phyloP scores from a whole-genome alignment of 768 basidiomycete species.

The Pleurotus pulmonarius region DNA sequence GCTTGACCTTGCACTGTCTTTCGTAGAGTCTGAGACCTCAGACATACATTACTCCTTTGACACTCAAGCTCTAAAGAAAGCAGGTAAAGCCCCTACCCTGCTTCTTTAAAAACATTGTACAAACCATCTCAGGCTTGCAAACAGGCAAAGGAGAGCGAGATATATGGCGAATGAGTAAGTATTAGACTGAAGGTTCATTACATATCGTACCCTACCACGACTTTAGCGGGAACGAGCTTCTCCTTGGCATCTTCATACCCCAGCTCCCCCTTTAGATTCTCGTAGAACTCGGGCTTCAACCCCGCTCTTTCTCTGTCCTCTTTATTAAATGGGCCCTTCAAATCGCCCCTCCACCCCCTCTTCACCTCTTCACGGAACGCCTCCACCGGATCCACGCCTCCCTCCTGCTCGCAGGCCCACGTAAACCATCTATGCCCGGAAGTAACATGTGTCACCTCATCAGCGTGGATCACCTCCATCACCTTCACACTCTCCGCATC shows the following conservation, averaged over 20 bases:
- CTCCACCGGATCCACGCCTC: conserved; percentile 48
- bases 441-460: conserved; percentile 82
- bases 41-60: too few relatives aligned
- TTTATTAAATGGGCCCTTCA: conserved; percentile 82
- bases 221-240: too few relatives aligned
- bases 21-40: too few relatives aligned
- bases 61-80: too few relatives aligned
- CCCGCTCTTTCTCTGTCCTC: conserved; percentile 73
- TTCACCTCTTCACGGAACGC: conserved; percentile 71
- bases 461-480: conserved; percentile 74
- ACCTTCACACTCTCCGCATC: conserved; percentile 63
- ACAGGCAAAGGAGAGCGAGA: too few relatives aligned
- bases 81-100: too few relatives aligned
- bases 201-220: too few relatives aligned
- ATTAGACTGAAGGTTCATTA: too few relatives aligned
- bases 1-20: too few relatives aligned
- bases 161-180: too few relatives aligned
- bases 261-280: conserved; percentile 64
- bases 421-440: conserved; percentile 83
- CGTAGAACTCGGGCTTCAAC: conserved; percentile 68
- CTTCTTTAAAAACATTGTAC: too few relatives aligned
- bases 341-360: conserved; percentile 64
- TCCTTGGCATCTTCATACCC: conserved; percentile 15
- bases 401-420: conserved; percentile 59
- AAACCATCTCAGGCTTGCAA: too few relatives aligned